Conservation (phyloP, 345 rosid genomes). For the Eucalyptus grandis region DNA sequence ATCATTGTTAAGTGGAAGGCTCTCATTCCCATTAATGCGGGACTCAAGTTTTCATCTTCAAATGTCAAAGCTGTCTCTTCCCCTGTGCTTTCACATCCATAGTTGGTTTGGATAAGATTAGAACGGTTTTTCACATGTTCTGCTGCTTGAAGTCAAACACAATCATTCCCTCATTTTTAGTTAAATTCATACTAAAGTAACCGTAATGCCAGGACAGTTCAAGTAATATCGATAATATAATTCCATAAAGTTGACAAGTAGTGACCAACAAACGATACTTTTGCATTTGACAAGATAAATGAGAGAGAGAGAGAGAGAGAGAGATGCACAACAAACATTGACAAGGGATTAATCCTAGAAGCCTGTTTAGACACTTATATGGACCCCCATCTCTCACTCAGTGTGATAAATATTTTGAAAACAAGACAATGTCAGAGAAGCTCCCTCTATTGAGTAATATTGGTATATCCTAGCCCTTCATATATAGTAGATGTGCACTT, state of each 20-base stretch:
- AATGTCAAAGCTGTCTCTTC: conserved; percentile 32
- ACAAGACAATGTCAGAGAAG: neutral
- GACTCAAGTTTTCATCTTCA: conserved; percentile 24
- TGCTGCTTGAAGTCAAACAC: conserved; percentile 28
- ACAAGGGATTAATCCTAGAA: neutral
- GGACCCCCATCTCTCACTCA: neutral
- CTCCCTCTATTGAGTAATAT: neutral
- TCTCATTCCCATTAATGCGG: conserved; percentile 18
- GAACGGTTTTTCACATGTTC: conserved; percentile 24
- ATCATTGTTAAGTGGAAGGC: conserved; percentile 22
- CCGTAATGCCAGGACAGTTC: no score
- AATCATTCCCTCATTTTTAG: neutral
- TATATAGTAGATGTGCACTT: neutral
- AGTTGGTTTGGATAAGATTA: conserved; percentile 5
- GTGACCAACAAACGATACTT: no score
- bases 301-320: no score
- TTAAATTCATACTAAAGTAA: neutral
- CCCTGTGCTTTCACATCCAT: conserved; percentile 29
- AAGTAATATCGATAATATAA: no score
- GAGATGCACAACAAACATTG: neutral
- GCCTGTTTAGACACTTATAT: neutral
- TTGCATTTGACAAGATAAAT: no score
- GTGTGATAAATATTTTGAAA: neutral
- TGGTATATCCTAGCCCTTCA: neutral
- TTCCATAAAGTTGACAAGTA: no score